These are phyloP conservation scores for Cyclotella choctawhatcheeana DNA, from an alignment of 108 stramenopile genomes.

Conservation along the genomic window DNA sequence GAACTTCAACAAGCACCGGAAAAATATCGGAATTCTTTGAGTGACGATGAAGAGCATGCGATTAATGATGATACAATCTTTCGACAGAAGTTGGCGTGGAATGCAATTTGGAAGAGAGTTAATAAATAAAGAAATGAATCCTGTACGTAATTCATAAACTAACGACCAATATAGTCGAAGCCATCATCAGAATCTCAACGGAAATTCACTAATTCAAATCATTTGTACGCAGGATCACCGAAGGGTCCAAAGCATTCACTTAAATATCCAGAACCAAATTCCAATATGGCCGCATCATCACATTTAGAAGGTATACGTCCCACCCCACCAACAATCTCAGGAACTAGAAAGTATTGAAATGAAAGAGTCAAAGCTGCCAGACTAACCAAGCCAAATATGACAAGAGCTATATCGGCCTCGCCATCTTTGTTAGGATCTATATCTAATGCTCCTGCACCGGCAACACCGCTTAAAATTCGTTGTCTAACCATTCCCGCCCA, in stretches of 20 bases:
- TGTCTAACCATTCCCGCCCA: slow-evolving; percentile 33
- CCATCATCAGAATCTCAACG: not conserved
- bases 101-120: slow-evolving; percentile 19
- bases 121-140: no score
- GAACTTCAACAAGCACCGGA: not conserved
- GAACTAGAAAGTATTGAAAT: slow-evolving; percentile 21
- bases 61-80: slow-evolving; percentile 19
- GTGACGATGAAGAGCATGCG: not conserved
- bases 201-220: not conserved
- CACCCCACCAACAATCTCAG: slow-evolving; percentile 21
- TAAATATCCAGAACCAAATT: not conserved
- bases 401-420: slow-evolving; percentile 14
- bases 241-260: not conserved
- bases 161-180: not conserved
- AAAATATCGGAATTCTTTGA: not conserved
- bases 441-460: slow-evolving; percentile 28
- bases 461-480: slow-evolving; percentile 14
- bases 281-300: not conserved
- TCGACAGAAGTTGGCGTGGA: slow-evolving; percentile 25
- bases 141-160: not conserved
- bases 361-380: slow-evolving; percentile 10
- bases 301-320: not conserved
- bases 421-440: slow-evolving; percentile 33
- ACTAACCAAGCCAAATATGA: slow-evolving; percentile 22
- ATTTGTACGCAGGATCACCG: not conserved